Evolutionary conservation across 2,329 filamentous ascomycete genomes (phyloP).

Genomic region (Fusarium napiforme): DNA sequence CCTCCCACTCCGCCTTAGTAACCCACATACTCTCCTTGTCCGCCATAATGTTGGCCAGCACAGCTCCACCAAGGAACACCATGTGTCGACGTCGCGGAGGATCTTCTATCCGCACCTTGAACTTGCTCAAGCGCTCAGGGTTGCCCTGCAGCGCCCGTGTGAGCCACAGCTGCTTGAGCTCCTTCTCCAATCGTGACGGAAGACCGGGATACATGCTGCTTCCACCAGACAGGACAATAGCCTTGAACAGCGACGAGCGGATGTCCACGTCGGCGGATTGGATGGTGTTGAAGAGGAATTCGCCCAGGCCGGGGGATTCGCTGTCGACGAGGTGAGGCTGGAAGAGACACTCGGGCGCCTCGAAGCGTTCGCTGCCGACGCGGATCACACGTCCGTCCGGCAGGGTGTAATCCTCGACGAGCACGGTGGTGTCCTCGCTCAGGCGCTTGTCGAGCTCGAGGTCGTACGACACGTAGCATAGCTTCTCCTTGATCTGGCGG

Average conservation of each 20-base stretch:
- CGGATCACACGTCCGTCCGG: conserved; percentile 96
- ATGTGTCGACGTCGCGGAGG: conserved; percentile 95
- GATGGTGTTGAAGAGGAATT: conserved; percentile 99
- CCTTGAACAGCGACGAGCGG: conserved; percentile 92
- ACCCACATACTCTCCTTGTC: conserved; percentile 99
- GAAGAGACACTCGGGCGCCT: conserved; percentile 97
- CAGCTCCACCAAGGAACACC: conserved; percentile 98
- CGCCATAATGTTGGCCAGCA: conserved; percentile 98
- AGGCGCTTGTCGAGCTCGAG: conserved; percentile 95
- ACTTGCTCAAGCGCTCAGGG: conserved; percentile 95
- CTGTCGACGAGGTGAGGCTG: conserved; percentile 98
- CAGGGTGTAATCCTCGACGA: conserved; percentile 97
- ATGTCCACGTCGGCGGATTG: conserved; percentile 96
- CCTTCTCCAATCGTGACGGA: conserved; percentile 95
- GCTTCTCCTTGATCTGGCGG: conserved; percentile 99
- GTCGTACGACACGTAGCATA: conserved; percentile 99
- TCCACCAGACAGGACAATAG: conserved; percentile 94
- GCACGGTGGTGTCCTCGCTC: conserved; percentile 95
- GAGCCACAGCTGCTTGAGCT: conserved; percentile 98
- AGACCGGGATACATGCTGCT: conserved; percentile 99
- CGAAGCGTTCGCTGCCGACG: conserved; percentile 96
- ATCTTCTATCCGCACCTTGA: conserved; percentile 99
- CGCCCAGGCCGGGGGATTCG: conserved; percentile 95
- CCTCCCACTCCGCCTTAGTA: conserved; percentile 94
- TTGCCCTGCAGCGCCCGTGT: conserved; percentile 90